A percentile compares a stretch with the other conserved stretches of the same genome.
Evolutionary conservation across 352 stramenopile species (phyloP).

Genomic region (Globisporangium echinulatum): DNA sequence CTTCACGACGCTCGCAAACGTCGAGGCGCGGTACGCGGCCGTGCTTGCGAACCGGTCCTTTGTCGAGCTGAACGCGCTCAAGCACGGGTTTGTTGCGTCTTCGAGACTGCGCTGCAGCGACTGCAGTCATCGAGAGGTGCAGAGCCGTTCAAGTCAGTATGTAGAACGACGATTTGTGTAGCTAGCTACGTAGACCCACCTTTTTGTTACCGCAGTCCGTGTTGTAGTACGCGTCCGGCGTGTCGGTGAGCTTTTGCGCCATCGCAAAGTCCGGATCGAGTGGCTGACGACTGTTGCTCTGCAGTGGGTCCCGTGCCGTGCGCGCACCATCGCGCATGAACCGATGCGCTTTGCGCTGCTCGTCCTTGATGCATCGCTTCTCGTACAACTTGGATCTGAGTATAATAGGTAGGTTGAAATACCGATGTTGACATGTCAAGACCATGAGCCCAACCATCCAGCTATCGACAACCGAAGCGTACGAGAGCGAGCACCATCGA

Average conservation of each 20-base stretch:
- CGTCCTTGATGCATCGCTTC: slow-evolving; percentile 57
- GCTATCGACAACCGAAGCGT: background rate
- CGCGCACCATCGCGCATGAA: slow-evolving; percentile 37
- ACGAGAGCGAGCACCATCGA: background rate
- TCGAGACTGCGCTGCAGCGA: slow-evolving; percentile 41
- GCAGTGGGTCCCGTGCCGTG: slow-evolving; percentile 22
- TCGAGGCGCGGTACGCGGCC: slow-evolving; percentile 55
- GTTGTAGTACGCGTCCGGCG: slow-evolving; percentile 53
- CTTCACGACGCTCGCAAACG: slow-evolving; percentile 66
- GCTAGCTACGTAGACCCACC: slow-evolving; percentile 6
- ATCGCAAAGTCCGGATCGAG: slow-evolving; percentile 38
- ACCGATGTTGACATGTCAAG: background rate
- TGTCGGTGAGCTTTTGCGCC: slow-evolving; percentile 36
- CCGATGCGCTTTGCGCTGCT: slow-evolving; percentile 47
- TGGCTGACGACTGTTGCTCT: slow-evolving; percentile 23
- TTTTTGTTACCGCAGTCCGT: slow-evolving; percentile 62
- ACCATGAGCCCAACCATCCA: too few relatives aligned
- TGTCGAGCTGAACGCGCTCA: slow-evolving; percentile 48
- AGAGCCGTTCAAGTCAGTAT: background rate
- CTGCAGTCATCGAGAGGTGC: slow-evolving; percentile 9
- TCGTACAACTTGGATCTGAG: slow-evolving; percentile 60
- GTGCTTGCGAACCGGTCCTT: slow-evolving; percentile 66
- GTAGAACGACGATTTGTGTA: too few relatives aligned
- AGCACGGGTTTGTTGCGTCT: slow-evolving; percentile 41
- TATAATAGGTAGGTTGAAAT: background rate